Evolutionary conservation across 768 basidiomycete genomes (phyloP).

Genomic region (Boletus sp.): DNA sequence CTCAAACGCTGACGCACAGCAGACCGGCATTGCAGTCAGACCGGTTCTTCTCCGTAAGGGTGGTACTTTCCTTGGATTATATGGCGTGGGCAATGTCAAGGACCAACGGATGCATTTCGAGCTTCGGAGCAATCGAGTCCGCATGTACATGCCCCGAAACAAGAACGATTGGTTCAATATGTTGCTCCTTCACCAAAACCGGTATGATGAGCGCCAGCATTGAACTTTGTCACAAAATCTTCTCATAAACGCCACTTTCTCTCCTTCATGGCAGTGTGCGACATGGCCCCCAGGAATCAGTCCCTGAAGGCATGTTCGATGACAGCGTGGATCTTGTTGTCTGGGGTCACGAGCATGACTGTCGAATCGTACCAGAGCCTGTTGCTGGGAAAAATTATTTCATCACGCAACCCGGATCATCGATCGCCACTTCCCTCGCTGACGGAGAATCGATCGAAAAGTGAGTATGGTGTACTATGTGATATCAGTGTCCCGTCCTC

Average conservation of each 20-base stretch:
- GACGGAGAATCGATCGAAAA: conserved; percentile 93
- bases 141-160: conserved; percentile 94
- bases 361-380: conserved; percentile 84
- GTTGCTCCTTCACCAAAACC: conserved; percentile 91
- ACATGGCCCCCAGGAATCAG: conserved; percentile 91
- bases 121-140: conserved; percentile 86
- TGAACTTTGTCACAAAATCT: not conserved
- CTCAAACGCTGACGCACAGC: conserved; percentile 60
- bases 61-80: conserved; percentile 81
- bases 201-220: conserved; percentile 44
- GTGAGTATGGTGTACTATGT: conserved; percentile 38
- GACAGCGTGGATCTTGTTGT: conserved; percentile 90
- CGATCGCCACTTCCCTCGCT: conserved; percentile 90
- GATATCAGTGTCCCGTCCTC: not conserved
- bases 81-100: conserved; percentile 95
- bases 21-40: conserved; percentile 77
- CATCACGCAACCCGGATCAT: conserved; percentile 93
- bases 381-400: conserved; percentile 91
- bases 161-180: conserved; percentile 96
- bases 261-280: conserved; percentile 60
- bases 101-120: conserved; percentile 97
- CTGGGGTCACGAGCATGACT: conserved; percentile 99
- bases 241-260: conserved; percentile 12
- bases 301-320: conserved; percentile 97
- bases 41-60: conserved; percentile 94